Evolutionary conservation across 2,329 filamentous ascomycete species (phyloP).

Genomic region (Talaromyces marneffei): DNA sequence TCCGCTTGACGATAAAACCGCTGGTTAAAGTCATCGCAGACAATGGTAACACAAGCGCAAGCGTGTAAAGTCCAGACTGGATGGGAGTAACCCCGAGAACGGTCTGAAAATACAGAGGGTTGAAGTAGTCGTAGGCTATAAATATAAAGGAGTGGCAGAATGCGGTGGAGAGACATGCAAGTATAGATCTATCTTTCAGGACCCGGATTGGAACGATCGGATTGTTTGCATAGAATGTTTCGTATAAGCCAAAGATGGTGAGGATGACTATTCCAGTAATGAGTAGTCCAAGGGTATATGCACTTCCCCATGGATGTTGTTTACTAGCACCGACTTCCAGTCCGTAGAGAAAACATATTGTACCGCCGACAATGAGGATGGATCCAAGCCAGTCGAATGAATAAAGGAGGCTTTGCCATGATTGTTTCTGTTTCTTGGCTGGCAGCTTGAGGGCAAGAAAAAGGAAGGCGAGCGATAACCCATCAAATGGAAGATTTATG

Average conservation of each 20-base stretch:
- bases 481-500: constrained; percentile 7
- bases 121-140: constrained; percentile 64
- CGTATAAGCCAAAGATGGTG: constrained; percentile 60
- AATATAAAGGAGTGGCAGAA: constrained; percentile 66
- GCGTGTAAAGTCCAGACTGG: constrained; percentile 60
- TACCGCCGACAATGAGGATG: constrained; percentile 61
- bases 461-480: not conserved
- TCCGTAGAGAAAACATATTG: constrained; percentile 72
- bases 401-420: not conserved
- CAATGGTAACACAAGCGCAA: constrained; percentile 58
- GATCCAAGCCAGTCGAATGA: constrained; percentile 46
- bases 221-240: constrained; percentile 61
- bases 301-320: constrained; percentile 62
- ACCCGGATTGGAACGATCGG: constrained; percentile 65
- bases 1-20: constrained; percentile 63
- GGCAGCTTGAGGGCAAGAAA: not conserved
- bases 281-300: constrained; percentile 65
- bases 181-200: constrained; percentile 57
- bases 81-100: constrained; percentile 58
- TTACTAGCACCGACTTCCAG: constrained; percentile 68
- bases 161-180: constrained; percentile 55
- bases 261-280: constrained; percentile 61
- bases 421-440: not conserved
- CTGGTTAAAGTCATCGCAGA: constrained; percentile 52
- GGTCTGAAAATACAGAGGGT: constrained; percentile 70